Evolutionary conservation across 495 filamentous ascomycete species (phyloP).

Genomic region (Venustampulla echinocandica): DNA sequence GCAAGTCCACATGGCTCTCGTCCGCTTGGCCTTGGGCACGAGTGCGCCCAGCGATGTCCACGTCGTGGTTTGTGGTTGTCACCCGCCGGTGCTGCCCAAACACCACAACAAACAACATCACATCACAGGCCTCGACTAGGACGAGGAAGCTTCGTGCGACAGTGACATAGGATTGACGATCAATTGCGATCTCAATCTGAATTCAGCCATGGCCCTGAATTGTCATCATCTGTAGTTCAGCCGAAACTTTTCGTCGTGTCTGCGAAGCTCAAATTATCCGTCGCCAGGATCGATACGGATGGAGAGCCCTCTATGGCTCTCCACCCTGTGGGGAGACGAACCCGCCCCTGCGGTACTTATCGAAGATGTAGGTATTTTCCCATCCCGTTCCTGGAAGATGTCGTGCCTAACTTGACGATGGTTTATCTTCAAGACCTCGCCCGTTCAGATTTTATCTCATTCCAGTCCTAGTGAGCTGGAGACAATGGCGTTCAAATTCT

Average conservation of each 20-base stretch:
- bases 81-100: too few species aligned
- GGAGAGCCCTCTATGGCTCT: background rate
- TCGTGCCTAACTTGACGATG: background rate
- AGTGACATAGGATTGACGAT: background rate
- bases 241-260: background rate
- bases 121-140: background rate
- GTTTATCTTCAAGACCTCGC: background rate
- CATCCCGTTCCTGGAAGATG: background rate
- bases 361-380: slow-evolving; percentile 1
- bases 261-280: too few species aligned
- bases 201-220: too few species aligned
- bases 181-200: too few species aligned
- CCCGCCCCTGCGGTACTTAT: background rate
- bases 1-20: too few species aligned
- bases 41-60: too few species aligned
- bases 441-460: background rate
- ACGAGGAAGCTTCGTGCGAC: background rate
- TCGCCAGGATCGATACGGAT: background rate
- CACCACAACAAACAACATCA: too few species aligned
- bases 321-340: background rate
- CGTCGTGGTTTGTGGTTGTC: too few species aligned
- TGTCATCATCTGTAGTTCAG: too few species aligned
- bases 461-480: background rate
- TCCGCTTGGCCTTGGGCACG: too few species aligned
- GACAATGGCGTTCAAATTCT: slow-evolving; percentile 7